Percentiles rank a stretch among this genome's conserved stretches.
phyloP scores from a whole-genome alignment of 805 yeast genomes.

The Yarrowia yakushimensis region DNA sequence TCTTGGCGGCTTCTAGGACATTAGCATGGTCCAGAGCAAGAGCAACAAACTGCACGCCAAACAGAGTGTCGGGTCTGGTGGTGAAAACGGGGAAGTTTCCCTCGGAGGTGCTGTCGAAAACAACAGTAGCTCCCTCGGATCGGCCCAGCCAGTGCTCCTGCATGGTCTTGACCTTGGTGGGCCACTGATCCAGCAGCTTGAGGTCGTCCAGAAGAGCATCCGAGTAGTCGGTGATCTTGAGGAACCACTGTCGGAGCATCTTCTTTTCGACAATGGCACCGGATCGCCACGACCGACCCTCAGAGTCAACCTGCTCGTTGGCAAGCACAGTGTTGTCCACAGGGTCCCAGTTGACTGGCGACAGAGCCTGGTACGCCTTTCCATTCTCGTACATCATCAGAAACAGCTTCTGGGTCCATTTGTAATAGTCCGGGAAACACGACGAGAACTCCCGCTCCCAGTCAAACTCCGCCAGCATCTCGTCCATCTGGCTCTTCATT shows the following conservation, averaged over 20 bases:
- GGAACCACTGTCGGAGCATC: slow-evolving; percentile 85
- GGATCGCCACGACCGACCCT: slow-evolving; percentile 94
- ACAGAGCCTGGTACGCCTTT: slow-evolving; percentile 77
- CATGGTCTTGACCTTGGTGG: slow-evolving; percentile 82
- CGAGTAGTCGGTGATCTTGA: slow-evolving; percentile 83
- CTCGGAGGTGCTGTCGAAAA: slow-evolving; percentile 41
- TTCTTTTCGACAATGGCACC: slow-evolving; percentile 90
- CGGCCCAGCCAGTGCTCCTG: slow-evolving; percentile 93
- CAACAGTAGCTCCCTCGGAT: slow-evolving; percentile 72
- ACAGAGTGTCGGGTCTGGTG: slow-evolving; percentile 85
- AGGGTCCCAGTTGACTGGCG: slow-evolving; percentile 98
- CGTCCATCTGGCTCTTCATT: slow-evolving; percentile 78
- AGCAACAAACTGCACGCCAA: slow-evolving; percentile 79
- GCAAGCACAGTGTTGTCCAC: slow-evolving; percentile 92
- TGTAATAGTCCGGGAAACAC: slow-evolving; percentile 81
- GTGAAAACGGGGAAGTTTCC: slow-evolving; percentile 60
- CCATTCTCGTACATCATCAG: slow-evolving; percentile 68
- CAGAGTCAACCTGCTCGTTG: slow-evolving; percentile 89
- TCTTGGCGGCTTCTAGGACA: slow-evolving; percentile 41
- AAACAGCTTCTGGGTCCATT: slow-evolving; percentile 88
- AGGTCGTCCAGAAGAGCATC: slow-evolving; percentile 63
- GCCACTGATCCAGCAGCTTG: slow-evolving; percentile 68
- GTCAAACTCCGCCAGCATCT: slow-evolving; percentile 82
- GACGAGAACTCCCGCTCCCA: slow-evolving; percentile 92
- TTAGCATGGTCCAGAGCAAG: slow-evolving; percentile 69